A percentile compares a stretch with the other conserved stretches of the same genome.
phyloP scores from a whole-genome alignment of 2,329 filamentous ascomycete genomes.

The Fusarium transvaalense region DNA sequence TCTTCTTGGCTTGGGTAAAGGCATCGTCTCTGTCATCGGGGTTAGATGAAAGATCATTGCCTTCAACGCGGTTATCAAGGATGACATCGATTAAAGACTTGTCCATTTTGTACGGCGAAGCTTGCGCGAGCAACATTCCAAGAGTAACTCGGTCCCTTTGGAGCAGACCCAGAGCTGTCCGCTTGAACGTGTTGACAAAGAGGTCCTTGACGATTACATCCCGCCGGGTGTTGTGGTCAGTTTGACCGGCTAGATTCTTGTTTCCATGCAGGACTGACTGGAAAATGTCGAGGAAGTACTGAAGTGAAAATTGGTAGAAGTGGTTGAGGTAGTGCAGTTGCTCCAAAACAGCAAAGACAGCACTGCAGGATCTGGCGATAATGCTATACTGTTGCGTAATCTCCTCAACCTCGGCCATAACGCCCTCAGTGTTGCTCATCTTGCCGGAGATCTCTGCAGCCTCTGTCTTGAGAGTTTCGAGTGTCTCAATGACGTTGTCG shows the following conservation, averaged over 20 bases:
- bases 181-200: constrained; percentile 90
- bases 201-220: constrained; percentile 92
- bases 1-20: constrained; percentile 74
- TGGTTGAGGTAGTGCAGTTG: constrained; percentile 98
- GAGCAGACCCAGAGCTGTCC: constrained; percentile 91
- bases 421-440: constrained; percentile 95
- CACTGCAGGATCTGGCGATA: constrained; percentile 94
- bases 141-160: constrained; percentile 96
- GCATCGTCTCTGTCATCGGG: constrained; percentile 74
- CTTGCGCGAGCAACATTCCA: constrained; percentile 94
- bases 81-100: constrained; percentile 88
- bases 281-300: constrained; percentile 99
- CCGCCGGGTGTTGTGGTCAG: constrained; percentile 81
- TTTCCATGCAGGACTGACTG: constrained; percentile 88
- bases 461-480: constrained; percentile 98
- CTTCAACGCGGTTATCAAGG: constrained; percentile 81
- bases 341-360: constrained; percentile 95
- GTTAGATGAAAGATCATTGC: constrained; percentile 81
- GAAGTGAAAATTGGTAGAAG: constrained; percentile 99
- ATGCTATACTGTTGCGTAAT: constrained; percentile 95
- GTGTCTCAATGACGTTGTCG: constrained; percentile 96
- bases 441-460: constrained; percentile 95
- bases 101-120: constrained; percentile 96
- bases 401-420: constrained; percentile 97
- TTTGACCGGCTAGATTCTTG: constrained; percentile 76